Evolutionary conservation across 768 basidiomycete species (phyloP), one percentile per base, ranked within the genome.

Genomic region (Xanthoconium stramineum): DNA sequence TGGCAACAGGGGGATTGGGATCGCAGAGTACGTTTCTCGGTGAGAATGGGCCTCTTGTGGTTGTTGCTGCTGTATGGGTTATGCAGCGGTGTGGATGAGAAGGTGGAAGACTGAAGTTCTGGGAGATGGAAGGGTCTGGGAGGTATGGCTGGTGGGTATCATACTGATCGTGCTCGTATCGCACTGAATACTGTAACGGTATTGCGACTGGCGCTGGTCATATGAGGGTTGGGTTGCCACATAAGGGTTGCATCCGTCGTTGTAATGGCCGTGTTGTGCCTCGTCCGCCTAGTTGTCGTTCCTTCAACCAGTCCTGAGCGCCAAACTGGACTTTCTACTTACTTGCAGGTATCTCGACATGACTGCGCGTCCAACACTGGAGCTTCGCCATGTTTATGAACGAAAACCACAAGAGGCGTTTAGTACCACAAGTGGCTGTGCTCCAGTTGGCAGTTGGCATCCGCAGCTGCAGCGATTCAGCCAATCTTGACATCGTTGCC

Each of bases 181-280:
- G 64, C 10, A 53, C 6, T 62, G 74, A 37, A 63, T 74, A 52
- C 55, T 73, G 68, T 75, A 63, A 52, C 60, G 52, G 39, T 65
- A 60, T 15, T 63, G 66, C 15, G 72, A 69, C 58, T 75, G 74
- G 45, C 39, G 57, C 38, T 74, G 76, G 57, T 79, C 79, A 56
- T 77, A 78, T 7, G 77, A 76, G 45, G 59, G 65, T n/a, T 69
- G 62, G 29, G 71, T 57, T 49, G 72, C 63, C n/a, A n/a, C n/a
- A 59, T 86, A 83, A 9, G 81, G 78, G 57, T 73, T 75, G 68
- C 84, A 85, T 0, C 85, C 84, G 56, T 89, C 86, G 64, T 87
- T 86, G 70, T 88, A 86, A 53, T 79, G 80, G 29, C 80, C 71
- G 17, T 73, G 78, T 60, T 86, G 85, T 14, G 76, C 82, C 69